Base-by-base conservation (phyloP, 352 stramenopile genomes). In the Albugo candida region DNA sequence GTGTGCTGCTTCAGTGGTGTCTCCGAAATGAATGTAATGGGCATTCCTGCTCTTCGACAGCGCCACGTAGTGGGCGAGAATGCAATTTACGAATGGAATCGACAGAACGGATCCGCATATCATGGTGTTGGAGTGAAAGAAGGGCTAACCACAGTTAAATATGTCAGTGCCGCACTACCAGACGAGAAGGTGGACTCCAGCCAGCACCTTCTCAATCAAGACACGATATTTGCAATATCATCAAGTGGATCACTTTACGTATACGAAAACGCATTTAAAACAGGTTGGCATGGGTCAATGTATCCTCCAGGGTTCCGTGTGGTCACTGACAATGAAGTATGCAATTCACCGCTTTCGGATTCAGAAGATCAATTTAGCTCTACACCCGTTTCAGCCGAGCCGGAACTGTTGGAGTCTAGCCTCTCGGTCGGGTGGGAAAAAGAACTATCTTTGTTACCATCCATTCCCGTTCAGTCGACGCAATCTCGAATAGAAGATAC, bases 61-160 rank as follows among this genome's bases (percentile, higher is more conserved):
- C 70, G 74, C 13, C 70, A 86, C 35, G 36, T 54, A 16, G 70
- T 89, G 3, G 77, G 77, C 10, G 77, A 85, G 37, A 86, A 80
- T 19, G 76, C 73, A 0, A 54, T 89, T 35, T 89, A 83, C 49
- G 82, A 71, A 21, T 89, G 76, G 76, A 58, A 82, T 56, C 67
- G 73, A 3, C 53, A 36, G 0, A 73, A 63, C 0, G 60, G 61
- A 0, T 61, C 59, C 18, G 68, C 74, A 37, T 70, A 84, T 52
- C 73, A 89, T 52, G 82, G 86, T 24, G 55, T 58, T 1, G 69
- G 77, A 8, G 71, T 86, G n/a, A 81, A 81, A 51, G 73, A 84
- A 41, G 73, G 75, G 4, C 65, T 85, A 16, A 63, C 69, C 16
- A 65, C 66, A 1, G 37, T 91, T 16, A 60, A 52, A 38, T 85